A percentile compares a stretch with the other conserved stretches of the same genome.
phyloP scores from a whole-genome alignment of 495 filamentous ascomycete genomes.

The Penicillium roqueforti region DNA sequence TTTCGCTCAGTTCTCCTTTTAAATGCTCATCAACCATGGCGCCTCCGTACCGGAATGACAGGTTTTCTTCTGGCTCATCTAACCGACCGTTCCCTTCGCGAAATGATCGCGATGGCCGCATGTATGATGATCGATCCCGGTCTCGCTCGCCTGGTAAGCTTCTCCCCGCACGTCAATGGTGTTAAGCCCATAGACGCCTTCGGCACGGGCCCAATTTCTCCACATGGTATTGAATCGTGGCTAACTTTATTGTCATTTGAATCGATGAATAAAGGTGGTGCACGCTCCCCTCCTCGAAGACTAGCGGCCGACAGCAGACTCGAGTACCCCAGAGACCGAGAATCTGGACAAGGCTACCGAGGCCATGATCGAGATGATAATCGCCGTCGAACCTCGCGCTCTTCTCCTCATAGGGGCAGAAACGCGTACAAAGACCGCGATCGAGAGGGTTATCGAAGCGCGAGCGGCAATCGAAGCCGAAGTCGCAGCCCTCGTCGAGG shows the following conservation, averaged over 20 bases:
- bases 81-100: conserved; percentile 29
- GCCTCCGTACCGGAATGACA: conserved; percentile 30
- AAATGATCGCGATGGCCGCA: conserved; percentile 41
- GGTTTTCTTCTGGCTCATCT: conserved; percentile 15
- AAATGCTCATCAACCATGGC: conserved; percentile 25
- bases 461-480: conserved; percentile 43
- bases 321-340: conserved; percentile 34
- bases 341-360: conserved; percentile 31
- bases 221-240: conserved; percentile 9
- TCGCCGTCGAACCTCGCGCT: conserved; percentile 34
- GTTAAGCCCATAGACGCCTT: neutral
- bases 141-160: conserved; percentile 43
- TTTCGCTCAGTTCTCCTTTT: neutral
- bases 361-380: conserved; percentile 42
- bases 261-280: conserved; percentile 29
- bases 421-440: conserved; percentile 53
- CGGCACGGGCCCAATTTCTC: conserved; percentile 4
- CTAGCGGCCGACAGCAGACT: conserved; percentile 36
- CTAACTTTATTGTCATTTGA: conserved; percentile 23
- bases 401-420: conserved; percentile 38
- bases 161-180: conserved; percentile 41
- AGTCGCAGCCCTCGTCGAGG: conserved; percentile 41
- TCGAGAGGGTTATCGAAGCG: conserved; percentile 49
- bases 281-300: conserved; percentile 40
- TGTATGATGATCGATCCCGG: conserved; percentile 49